Conservation (phyloP, 331 rosid genomes). For the Pyrus hybrid region DNA sequence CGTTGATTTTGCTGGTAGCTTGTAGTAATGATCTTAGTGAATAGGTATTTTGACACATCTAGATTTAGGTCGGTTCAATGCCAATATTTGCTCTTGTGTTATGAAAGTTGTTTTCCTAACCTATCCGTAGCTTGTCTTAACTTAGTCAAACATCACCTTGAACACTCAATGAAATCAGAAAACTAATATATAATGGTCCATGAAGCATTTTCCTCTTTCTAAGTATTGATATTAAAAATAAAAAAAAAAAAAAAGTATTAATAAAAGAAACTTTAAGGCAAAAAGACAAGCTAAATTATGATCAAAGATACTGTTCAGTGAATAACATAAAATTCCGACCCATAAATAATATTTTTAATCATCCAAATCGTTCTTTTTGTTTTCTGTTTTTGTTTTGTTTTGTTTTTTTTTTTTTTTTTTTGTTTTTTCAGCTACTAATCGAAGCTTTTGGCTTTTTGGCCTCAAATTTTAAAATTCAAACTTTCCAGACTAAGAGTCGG, state of each 20-base stretch:
- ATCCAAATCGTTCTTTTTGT: background rate
- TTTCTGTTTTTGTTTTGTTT: no score
- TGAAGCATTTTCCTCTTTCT: background rate
- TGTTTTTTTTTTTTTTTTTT: background rate
- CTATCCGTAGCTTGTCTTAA: no score
- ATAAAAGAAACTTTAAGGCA: background rate
- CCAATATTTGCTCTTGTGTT: no score
- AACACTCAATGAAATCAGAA: background rate
- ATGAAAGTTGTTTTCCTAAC: no score
- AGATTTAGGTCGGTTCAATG: no score
- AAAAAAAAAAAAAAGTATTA: no score
- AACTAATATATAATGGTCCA: background rate
- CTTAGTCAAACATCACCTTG: background rate
- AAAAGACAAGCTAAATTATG: background rate
- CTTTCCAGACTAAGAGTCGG: conserved; percentile 24
- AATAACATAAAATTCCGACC: background rate
- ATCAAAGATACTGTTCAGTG: background rate
- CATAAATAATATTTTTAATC: background rate
- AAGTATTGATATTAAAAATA: background rate
- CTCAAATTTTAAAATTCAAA: conserved; percentile 3
- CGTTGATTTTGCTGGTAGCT: no score
- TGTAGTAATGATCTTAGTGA: no score
- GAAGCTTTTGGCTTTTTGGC: background rate
- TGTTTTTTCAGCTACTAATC: background rate
- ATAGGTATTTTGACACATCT: no score